A percentile compares a stretch with the other conserved stretches of the same genome.
These are phyloP conservation scores for Cyanidioschyzon merolae DNA, from an alignment of 23 red algal species.

Conservation along the genomic window DNA sequence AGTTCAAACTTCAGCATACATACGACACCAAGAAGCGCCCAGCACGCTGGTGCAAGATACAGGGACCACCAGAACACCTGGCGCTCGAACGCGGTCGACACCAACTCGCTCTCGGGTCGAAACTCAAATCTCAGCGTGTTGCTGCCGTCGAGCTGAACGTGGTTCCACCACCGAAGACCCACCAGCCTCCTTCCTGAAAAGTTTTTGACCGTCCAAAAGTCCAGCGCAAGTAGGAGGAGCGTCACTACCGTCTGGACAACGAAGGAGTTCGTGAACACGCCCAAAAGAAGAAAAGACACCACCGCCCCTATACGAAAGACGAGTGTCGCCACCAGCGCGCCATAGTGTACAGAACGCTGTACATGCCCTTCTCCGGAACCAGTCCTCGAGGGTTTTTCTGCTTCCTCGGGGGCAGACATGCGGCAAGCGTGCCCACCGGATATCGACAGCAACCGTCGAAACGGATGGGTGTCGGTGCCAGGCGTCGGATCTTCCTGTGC, in stretches of 20 bases:
- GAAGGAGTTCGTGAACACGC: slow-evolving; percentile 64
- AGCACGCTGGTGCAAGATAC: slow-evolving; percentile 62
- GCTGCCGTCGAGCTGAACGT: slow-evolving; percentile 64
- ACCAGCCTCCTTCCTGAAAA: slow-evolving; percentile 76
- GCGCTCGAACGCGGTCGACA: slow-evolving; percentile 52
- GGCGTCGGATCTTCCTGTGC: too few species aligned
- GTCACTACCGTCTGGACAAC: slow-evolving; percentile 93
- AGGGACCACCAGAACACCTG: slow-evolving; percentile 97
- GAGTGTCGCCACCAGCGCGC: not conserved
- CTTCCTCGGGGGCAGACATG: too few species aligned
- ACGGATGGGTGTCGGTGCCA: too few species aligned
- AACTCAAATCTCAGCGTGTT: slow-evolving; percentile 9
- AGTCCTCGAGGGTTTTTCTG: too few species aligned
- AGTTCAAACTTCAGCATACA: slow-evolving; percentile 89
- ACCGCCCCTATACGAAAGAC: slow-evolving; percentile 63
- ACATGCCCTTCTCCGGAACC: too few species aligned
- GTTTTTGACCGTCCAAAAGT: slow-evolving; percentile 99
- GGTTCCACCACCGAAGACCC: slow-evolving; percentile 95
- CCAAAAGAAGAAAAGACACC: slow-evolving; percentile 60
- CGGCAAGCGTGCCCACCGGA: too few species aligned
- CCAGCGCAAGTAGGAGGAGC: slow-evolving; percentile 73
- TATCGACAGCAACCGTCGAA: too few species aligned
- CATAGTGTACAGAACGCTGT: not conserved
- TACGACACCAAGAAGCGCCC: slow-evolving; percentile 75
- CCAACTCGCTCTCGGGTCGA: not conserved